Base-by-base conservation (phyloP, 352 stramenopile genomes). In the Phytophthora agathidicida region DNA sequence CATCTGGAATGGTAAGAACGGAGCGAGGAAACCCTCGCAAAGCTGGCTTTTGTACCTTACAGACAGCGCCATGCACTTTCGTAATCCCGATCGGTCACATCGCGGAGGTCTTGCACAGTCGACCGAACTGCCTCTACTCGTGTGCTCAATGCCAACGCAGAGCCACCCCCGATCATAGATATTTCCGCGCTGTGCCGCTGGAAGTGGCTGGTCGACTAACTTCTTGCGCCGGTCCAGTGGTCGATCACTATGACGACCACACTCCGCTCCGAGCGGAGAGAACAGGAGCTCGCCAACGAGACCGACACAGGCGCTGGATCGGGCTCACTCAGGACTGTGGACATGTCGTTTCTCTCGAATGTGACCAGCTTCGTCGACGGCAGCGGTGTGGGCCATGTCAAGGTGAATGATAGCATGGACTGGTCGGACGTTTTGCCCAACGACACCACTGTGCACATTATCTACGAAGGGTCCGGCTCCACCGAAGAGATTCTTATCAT, bases 381-480 rank as follows among this genome's bases (percentile, higher is more conserved):
- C 19, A 71, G 50, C 14, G 65, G 54, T 14, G 45, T 68, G 20
- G 68, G 73, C 7, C 70, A 73, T 38, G 68, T 83, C 39, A 66
- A 65, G 27, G 43, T 65, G 17, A 77, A 70, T 20, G 38, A 57
- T 14, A 58, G 58, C 8, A 38, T 65, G 38, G 61, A 67, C 50
- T 86, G 75, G 73, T 65, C 65, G 10, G 37, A 69, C 0, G 26
- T 77, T 35, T 61, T 86, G 32, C 37, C 55, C 26, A 83, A 80
- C 33, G 67, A 66, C 17, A 65, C 67, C n/a, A 81, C 57, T 7
- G 73, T 76, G 26, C 69, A 65, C 31, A 75, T 86, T 68, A 33
- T 75, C 16, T 79, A 81, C 51, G 24, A 60, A 55, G 65, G 71
- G 4, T 71, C 68, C 5, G 59, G 66, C 10, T 75, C 71, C 5